Evolutionary conservation across 2,329 filamentous ascomycete genomes (phyloP).

Genomic region (Penicillium sp.): DNA sequence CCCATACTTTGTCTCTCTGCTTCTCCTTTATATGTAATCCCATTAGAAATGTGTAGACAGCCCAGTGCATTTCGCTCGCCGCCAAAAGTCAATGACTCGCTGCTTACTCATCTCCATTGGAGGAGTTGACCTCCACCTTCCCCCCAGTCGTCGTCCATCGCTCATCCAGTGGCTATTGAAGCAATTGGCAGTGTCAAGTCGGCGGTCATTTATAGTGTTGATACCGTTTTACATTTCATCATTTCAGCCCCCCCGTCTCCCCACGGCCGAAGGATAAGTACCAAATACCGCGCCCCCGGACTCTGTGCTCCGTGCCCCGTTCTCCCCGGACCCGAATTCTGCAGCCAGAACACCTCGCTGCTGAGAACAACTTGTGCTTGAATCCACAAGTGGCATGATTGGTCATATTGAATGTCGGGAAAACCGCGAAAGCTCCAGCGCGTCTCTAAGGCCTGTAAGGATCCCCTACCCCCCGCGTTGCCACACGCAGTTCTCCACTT

Average conservation of each 20-base stretch:
- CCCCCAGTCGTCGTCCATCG: no score
- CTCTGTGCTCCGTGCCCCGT: constrained; percentile 5
- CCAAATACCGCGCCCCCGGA: neutral
- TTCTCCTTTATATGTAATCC: no score
- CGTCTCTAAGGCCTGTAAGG: constrained; percentile 33
- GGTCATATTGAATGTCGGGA: constrained; percentile 28
- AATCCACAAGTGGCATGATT: constrained; percentile 11
- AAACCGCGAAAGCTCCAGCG: constrained; percentile 33
- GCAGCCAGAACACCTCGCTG: constrained; percentile 3
- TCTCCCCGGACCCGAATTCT: constrained; percentile 7
- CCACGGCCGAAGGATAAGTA: neutral
- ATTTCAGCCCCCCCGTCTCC: constrained; percentile 2
- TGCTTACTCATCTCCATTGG: constrained; percentile 9
- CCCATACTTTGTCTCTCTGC: neutral
- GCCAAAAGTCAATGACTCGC: constrained; percentile 5
- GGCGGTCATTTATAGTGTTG: neutral
- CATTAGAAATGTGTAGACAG: no score
- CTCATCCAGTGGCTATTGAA: neutral
- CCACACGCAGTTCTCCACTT: constrained; percentile 15
- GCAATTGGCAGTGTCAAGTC: no score
- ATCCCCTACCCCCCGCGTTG: neutral
- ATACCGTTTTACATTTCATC: constrained; percentile 13
- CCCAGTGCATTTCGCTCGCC: neutral
- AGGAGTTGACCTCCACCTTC: neutral
- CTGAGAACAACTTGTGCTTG: neutral